phyloP scores from a whole-genome alignment of 2,329 filamentous ascomycete species.

The Microcyclospora tardicrescens region DNA sequence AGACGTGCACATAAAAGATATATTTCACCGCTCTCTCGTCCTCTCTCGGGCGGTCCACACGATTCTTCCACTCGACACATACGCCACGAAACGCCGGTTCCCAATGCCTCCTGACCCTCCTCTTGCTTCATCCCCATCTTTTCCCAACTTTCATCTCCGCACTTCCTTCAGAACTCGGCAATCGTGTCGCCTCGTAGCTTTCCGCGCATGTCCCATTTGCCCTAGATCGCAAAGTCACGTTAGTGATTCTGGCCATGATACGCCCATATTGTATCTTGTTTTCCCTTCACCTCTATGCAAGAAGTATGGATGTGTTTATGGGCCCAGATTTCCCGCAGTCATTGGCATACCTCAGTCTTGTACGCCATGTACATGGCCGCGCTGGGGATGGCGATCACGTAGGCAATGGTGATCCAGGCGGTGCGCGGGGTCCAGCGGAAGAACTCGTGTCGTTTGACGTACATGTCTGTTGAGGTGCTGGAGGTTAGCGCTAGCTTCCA shows the following conservation, averaged over 20 bases:
- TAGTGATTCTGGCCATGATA: no score
- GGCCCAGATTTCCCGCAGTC: not conserved
- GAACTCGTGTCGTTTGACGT: constrained; percentile 75
- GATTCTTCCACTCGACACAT: no score
- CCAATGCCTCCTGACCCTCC: no score
- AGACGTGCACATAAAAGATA: no score
- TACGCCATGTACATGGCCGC: constrained; percentile 61
- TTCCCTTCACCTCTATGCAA: constrained; percentile 2
- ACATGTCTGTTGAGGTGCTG: constrained; percentile 50
- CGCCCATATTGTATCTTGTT: not conserved
- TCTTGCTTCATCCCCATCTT: not conserved
- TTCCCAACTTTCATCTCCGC: no score
- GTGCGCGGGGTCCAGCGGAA: constrained; percentile 88
- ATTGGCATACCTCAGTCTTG: constrained; percentile 65
- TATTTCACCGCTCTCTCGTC: no score
- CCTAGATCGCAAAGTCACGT: constrained; percentile 38
- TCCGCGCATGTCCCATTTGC: constrained; percentile 70
- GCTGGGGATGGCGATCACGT: constrained; percentile 58
- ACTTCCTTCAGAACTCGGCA: constrained; percentile 51
- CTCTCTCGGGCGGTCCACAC: no score
- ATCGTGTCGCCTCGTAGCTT: constrained; percentile 84
- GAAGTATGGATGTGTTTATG: not conserved
- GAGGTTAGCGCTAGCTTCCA: constrained; percentile 3
- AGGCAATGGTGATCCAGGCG: constrained; percentile 65
- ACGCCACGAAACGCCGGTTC: no score